Base-by-base conservation (phyloP, 2,329 filamentous ascomycete genomes). In the Penicillium thymicola region DNA sequence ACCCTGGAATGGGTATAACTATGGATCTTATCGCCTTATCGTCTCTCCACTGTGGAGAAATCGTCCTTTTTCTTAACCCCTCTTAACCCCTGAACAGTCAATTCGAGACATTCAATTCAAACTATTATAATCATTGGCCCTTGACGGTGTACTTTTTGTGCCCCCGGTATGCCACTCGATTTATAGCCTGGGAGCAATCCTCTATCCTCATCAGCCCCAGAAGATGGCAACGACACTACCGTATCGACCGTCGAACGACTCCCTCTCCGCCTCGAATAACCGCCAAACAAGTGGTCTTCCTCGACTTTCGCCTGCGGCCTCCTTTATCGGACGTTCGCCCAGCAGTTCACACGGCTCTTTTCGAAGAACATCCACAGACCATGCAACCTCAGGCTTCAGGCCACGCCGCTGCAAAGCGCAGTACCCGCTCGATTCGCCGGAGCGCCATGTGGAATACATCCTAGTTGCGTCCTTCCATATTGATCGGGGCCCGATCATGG, bases 401-500 rank as follows among this genome's bases (percentile, higher is more conserved):
- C 74, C 77, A 18, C 81, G 82, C 65, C 85, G 82, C 69, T 75
- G 88, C 69, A 87, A 85, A 55, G 89, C 89, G 21, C 89, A 92
- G 67, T 92, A 92, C 68, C 89, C 89, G 16, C 81, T 85, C n/a
- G 82, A 87, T 55, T 83, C 85, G 11, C 79, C 80, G 6, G 89
- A 97, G 72, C 95, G 94, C 68, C 94, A 99, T 87, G 94, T 99
- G 76, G 94, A 99, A 73, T 99, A 97, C 71, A 97, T 99, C 51
- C 81, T 99, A 51, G 94, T 99, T 53, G 94, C 94, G 4, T 96
- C 92, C 2, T 99, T 99, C 76, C 92, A 97, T 75, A 96, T 97
- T 67, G 93, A 97, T 73, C 87, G 90, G 51, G 94, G 94, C 3
- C 93, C 93, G 45, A 87, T 97, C 66, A 97, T 99, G 94, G 94